Evolutionary conservation across 768 basidiomycete genomes (phyloP).

Genomic region (Pholiota microspora): DNA sequence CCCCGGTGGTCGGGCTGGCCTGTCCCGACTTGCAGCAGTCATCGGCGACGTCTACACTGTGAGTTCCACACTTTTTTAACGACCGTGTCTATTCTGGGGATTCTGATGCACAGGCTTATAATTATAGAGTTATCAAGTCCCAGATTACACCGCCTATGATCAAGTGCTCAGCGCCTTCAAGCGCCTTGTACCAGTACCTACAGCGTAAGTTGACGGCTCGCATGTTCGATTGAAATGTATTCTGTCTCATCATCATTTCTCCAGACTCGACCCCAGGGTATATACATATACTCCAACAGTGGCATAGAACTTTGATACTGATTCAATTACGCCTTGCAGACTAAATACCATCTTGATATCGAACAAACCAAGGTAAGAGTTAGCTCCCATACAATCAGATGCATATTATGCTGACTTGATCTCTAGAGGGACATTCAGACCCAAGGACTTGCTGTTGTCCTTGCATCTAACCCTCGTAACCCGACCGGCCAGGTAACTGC

Average conservation of each 20-base stretch:
- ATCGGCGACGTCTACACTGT: conserved; percentile 88
- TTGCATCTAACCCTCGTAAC: conserved; percentile 95
- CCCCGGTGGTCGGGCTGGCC: conserved; percentile 87
- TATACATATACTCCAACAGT: background rate
- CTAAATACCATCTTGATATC: conserved; percentile 76
- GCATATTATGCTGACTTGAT: conserved; percentile 25
- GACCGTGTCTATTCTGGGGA: background rate
- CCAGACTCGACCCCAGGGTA: conserved; percentile 33
- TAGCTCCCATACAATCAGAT: conserved; percentile 21
- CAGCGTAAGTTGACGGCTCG: conserved; percentile 68
- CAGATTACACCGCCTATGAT: conserved; percentile 90
- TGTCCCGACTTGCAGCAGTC: conserved; percentile 90
- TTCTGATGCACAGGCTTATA: conserved; percentile 4
- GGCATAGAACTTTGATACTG: background rate
- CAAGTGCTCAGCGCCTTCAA: conserved; percentile 85
- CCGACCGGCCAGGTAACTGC: conserved; percentile 84
- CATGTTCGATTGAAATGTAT: background rate
- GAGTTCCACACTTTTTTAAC: conserved; percentile 12
- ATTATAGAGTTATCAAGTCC: conserved; percentile 78
- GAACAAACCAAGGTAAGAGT: conserved; percentile 80
- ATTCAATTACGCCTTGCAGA: conserved; percentile 28
- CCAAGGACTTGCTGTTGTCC: conserved; percentile 81
- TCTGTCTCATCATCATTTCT: background rate
- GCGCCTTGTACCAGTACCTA: conserved; percentile 87
- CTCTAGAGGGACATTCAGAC: conserved; percentile 71